These are phyloP conservation scores for Oidiodendron maius DNA, from an alignment of 495 filamentous ascomycete genomes.

Conservation along the genomic window DNA sequence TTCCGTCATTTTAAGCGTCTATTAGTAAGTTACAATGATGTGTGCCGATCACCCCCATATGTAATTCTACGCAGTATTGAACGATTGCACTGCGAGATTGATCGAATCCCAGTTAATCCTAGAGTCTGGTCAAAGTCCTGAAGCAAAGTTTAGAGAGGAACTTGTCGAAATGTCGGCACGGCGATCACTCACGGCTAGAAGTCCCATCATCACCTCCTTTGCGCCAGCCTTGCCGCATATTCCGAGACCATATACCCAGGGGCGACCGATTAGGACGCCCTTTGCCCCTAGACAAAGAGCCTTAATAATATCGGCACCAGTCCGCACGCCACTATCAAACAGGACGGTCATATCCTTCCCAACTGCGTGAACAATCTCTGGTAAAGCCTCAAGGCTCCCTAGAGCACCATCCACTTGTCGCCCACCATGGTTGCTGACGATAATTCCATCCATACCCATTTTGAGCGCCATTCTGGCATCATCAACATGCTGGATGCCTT, in stretches of 20 bases:
- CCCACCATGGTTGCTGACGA: constrained; percentile 59
- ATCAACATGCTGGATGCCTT: constrained; percentile 87
- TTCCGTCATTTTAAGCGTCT: no score
- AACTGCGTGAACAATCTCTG: constrained; percentile 48
- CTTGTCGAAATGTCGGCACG: neutral
- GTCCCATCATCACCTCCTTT: constrained; percentile 56
- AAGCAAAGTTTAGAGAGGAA: constrained; percentile 46
- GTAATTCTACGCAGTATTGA: constrained; percentile 44
- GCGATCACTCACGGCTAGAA: constrained; percentile 46
- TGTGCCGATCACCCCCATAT: constrained; percentile 53
- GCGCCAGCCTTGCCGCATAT: constrained; percentile 57
- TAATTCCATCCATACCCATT: constrained; percentile 71
- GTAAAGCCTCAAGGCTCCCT: constrained; percentile 55
- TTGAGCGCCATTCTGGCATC: constrained; percentile 83
- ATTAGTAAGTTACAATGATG: no score
- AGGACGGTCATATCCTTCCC: constrained; percentile 15
- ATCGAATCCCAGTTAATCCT: constrained; percentile 49
- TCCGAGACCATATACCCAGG: constrained; percentile 57
- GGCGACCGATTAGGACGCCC: constrained; percentile 56
- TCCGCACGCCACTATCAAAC: constrained; percentile 57
- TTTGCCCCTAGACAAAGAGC: constrained; percentile 59
- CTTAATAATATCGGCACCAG: constrained; percentile 54
- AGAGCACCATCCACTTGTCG: constrained; percentile 60
- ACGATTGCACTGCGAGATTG: constrained; percentile 44
- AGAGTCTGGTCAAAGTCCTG: constrained; percentile 58